phyloP scores from a whole-genome alignment of 2,329 filamentous ascomycete genomes.

The Clarireedia monteithiana region DNA sequence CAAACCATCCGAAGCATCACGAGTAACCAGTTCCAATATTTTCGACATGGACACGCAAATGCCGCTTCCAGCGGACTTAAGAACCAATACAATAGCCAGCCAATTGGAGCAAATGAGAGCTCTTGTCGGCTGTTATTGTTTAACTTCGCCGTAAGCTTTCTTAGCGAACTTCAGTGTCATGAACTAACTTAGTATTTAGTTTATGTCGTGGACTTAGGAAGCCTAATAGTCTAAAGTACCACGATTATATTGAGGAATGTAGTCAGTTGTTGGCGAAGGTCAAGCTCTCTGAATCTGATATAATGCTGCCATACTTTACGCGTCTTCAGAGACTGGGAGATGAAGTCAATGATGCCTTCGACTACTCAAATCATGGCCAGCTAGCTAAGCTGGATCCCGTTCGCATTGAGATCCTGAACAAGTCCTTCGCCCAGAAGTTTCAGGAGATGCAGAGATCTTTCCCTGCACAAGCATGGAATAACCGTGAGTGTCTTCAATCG shows the following conservation, averaged over 20 bases:
- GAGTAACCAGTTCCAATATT: not conserved
- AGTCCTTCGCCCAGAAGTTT: slow-evolving; percentile 21
- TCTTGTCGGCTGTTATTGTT: slow-evolving; percentile 24
- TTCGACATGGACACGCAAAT: not conserved
- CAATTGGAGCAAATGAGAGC: slow-evolving; percentile 20
- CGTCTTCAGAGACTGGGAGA: slow-evolving; percentile 22
- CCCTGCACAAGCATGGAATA: slow-evolving; percentile 18
- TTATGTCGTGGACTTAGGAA: slow-evolving; percentile 23
- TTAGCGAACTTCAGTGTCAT: not conserved
- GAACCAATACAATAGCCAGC: not conserved
- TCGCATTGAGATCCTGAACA: slow-evolving; percentile 21
- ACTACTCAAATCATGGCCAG: slow-evolving; percentile 17
- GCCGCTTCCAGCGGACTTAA: not conserved
- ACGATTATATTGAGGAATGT: slow-evolving; percentile 22
- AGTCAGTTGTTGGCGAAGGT: slow-evolving; percentile 15
- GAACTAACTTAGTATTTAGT: slow-evolving; percentile 7
- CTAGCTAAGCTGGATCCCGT: slow-evolving; percentile 17
- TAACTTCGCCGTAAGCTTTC: slow-evolving; percentile 21
- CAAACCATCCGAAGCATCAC: not conserved
- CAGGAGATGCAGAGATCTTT: slow-evolving; percentile 18
- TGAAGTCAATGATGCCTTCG: slow-evolving; percentile 23
- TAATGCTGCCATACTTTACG: slow-evolving; percentile 21
- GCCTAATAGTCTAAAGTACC: slow-evolving; percentile 20
- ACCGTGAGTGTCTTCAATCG: slow-evolving; percentile 12
- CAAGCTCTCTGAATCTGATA: slow-evolving; percentile 18